A percentile compares a stretch with the other conserved stretches of the same genome.
Conservation (phyloP, 495 filamentous ascomycete species). For the Apodospora peruviana region DNA sequence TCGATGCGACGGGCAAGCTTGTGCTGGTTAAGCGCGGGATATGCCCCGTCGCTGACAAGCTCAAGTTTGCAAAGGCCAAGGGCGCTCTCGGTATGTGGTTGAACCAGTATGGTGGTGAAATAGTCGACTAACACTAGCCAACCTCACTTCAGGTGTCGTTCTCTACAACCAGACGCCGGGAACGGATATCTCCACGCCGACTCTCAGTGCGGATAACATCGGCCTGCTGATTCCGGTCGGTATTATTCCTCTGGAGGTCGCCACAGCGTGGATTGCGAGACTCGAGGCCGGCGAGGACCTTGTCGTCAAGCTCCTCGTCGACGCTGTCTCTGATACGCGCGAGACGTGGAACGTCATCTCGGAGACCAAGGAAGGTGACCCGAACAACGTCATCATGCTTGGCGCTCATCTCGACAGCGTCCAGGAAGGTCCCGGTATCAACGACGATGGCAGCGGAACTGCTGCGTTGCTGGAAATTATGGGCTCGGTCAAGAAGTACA, state of each 20-base stretch:
- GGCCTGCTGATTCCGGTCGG: constrained; percentile 24
- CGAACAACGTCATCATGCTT: constrained; percentile 55
- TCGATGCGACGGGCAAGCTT: constrained; percentile 47
- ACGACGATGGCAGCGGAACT: constrained; percentile 50
- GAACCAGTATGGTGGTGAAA: not conserved
- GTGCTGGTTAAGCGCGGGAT: constrained; percentile 58
- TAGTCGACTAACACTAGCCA: no score
- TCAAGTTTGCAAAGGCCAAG: constrained; percentile 50
- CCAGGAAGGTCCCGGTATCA: constrained; percentile 47
- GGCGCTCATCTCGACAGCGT: constrained; percentile 71
- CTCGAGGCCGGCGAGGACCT: constrained; percentile 30
- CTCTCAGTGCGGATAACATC: constrained; percentile 22
- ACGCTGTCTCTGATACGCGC: constrained; percentile 41
- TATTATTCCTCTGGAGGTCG: constrained; percentile 39
- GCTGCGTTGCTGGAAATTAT: constrained; percentile 52
- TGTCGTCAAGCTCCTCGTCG: constrained; percentile 17
- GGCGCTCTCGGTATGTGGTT: constrained; percentile 49
- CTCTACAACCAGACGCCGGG: constrained; percentile 59
- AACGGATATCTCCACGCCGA: constrained; percentile 43
- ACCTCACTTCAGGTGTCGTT: constrained; percentile 22
- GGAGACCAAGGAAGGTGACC: constrained; percentile 58
- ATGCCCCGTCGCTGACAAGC: constrained; percentile 57
- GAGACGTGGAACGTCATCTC: constrained; percentile 61
- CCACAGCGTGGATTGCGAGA: constrained; percentile 37
- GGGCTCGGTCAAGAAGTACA: constrained; percentile 54